A percentile compares a stretch with the other conserved stretches of the same genome.
phyloP scores from a whole-genome alignment of 805 yeast species.

The Ogataea methanolica region DNA sequence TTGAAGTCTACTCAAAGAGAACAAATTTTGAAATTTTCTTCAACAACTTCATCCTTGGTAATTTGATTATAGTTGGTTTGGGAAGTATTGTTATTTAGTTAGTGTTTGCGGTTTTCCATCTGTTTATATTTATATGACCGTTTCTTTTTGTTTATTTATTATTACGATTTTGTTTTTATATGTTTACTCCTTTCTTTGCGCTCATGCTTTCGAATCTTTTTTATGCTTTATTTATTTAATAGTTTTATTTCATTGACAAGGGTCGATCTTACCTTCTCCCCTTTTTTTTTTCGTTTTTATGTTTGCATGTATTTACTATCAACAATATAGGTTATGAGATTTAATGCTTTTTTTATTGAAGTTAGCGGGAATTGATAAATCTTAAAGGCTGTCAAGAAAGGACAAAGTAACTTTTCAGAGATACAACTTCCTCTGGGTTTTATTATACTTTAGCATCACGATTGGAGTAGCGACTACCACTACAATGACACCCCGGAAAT shows the following conservation, averaged over 20 bases:
- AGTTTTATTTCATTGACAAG: not conserved
- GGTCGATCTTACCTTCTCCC: too few relatives aligned
- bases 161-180: not conserved
- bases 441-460: too few relatives aligned
- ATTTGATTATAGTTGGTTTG: slow-evolving; percentile 33
- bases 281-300: too few relatives aligned
- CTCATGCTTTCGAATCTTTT: not conserved
- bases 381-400: too few relatives aligned
- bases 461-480: too few relatives aligned
- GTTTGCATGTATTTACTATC: too few relatives aligned
- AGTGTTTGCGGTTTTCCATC: not conserved
- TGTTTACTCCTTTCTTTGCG: not conserved
- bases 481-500: too few relatives aligned
- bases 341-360: too few relatives aligned
- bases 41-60: slow-evolving; percentile 36
- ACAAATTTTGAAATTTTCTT: slow-evolving; percentile 31
- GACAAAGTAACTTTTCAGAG: too few relatives aligned
- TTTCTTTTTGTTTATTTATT: not conserved
- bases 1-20: slow-evolving; percentile 27
- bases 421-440: too few relatives aligned
- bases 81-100: slow-evolving; percentile 32
- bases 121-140: not conserved
- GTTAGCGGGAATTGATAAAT: too few relatives aligned
- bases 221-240: not conserved
- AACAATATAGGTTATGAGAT: too few relatives aligned